Percentiles rank a stretch among this genome's conserved stretches.
These are phyloP conservation scores for Balakata baccata DNA, from an alignment of 345 rosid species.

Conservation along the genomic window DNA sequence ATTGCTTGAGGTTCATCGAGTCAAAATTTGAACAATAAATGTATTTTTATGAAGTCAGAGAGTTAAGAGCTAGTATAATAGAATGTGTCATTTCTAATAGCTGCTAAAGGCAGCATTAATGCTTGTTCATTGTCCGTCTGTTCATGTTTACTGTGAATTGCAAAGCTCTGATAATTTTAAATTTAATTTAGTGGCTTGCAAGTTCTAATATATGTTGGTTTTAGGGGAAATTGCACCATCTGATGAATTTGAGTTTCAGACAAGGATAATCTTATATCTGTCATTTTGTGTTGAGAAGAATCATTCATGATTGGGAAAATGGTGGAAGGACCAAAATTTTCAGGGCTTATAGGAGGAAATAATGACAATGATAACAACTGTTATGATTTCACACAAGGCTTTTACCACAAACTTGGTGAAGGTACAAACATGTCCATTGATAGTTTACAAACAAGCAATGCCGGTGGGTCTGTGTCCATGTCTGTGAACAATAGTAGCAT, in stretches of 20 bases:
- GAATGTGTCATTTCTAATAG: too few species aligned
- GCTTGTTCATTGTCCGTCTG: background rate
- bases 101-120: background rate
- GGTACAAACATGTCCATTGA: slow-evolving; percentile 64
- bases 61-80: background rate
- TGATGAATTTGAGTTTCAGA: slow-evolving; percentile 5
- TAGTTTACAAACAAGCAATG: slow-evolving; percentile 53
- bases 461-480: slow-evolving; percentile 60
- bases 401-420: slow-evolving; percentile 58
- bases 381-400: slow-evolving; percentile 50
- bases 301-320: slow-evolving; percentile 43
- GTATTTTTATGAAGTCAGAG: background rate
- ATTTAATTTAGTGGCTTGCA: too few species aligned
- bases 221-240: background rate
- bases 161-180: background rate
- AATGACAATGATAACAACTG: slow-evolving; percentile 39
- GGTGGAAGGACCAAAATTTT: slow-evolving; percentile 53
- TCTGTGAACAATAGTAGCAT: slow-evolving; percentile 62
- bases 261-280: slow-evolving; percentile 16
- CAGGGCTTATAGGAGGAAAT: slow-evolving; percentile 47
- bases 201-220: background rate
- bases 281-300: slow-evolving; percentile 15
- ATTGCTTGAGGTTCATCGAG: too few species aligned
- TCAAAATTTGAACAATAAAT: background rate
- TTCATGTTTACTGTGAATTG: background rate